A percentile compares a stretch with the other conserved stretches of the same genome.
Conservation (phyloP, 108 stramenopile species). For the Pseudonitzschia multistriata region DNA sequence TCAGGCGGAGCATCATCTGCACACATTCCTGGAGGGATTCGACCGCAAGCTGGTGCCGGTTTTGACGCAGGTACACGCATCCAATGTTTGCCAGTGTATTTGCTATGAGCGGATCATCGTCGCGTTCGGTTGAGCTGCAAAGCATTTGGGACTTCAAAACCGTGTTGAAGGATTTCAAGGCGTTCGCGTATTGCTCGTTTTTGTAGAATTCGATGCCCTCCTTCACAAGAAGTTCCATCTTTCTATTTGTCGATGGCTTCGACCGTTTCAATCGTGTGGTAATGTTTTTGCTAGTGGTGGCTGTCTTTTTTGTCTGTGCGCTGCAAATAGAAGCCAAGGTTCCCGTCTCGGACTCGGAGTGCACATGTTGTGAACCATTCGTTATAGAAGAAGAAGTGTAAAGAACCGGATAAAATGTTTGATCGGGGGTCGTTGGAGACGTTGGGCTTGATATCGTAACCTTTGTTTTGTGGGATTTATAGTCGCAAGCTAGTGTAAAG, state of each 20-base stretch:
- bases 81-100: constrained; percentile 36
- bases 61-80: constrained; percentile 24
- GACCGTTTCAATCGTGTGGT: background rate
- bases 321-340: constrained; percentile 4
- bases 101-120: constrained; percentile 23
- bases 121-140: background rate
- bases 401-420: background rate
- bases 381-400: background rate
- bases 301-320: constrained; percentile 7
- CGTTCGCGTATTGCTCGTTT: constrained; percentile 13
- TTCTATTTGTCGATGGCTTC: background rate
- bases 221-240: constrained; percentile 2
- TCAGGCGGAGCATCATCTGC: constrained; percentile 21
- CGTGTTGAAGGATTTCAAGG: constrained; percentile 26
- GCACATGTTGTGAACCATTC: too few species aligned
- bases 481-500: too few species aligned
- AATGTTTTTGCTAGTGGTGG: background rate
- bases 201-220: constrained; percentile 21
- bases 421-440: background rate
- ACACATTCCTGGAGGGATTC: constrained; percentile 17
- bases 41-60: constrained; percentile 17
- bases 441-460: background rate
- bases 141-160: constrained; percentile 29
- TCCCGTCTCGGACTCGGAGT: background rate
- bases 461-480: background rate